Evolutionary conservation across 1,139 yeast genomes (phyloP).

Genomic region (Saccharomyces hybrid): DNA sequence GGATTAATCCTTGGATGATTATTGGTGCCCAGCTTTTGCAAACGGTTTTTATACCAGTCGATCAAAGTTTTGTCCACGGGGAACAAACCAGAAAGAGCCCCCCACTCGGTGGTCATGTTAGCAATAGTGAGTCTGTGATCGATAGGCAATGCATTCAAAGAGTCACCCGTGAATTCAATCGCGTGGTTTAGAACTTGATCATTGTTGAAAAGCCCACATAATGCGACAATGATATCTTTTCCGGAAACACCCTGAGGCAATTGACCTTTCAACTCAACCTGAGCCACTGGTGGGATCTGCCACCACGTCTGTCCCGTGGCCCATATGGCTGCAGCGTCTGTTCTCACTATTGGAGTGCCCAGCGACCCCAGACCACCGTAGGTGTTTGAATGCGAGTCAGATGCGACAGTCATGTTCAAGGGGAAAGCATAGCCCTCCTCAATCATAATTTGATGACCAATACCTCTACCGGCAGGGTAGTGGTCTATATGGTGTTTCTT

Average conservation of each 20-base stretch:
- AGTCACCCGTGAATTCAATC: constrained; percentile 90
- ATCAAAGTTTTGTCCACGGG: constrained; percentile 79
- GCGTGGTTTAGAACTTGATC: constrained; percentile 97
- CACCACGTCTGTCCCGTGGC: constrained; percentile 99
- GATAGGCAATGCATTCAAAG: constrained; percentile 61
- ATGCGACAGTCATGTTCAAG: constrained; percentile 84
- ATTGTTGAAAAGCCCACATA: constrained; percentile 90
- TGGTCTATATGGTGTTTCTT: constrained; percentile 89
- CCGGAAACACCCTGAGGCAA: constrained; percentile 88
- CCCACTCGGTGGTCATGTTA: constrained; percentile 99
- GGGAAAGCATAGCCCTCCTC: constrained; percentile 99
- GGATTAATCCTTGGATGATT: constrained; percentile 76
- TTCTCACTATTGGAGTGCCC: constrained; percentile 96
- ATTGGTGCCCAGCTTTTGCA: constrained; percentile 59
- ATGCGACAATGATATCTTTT: constrained; percentile 91
- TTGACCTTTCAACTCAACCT: constrained; percentile 75
- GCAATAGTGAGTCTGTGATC: constrained; percentile 95
- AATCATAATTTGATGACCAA: constrained; percentile 97
- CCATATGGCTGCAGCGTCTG: constrained; percentile 99
- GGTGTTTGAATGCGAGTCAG: constrained; percentile 95
- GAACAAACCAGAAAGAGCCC: constrained; percentile 92
- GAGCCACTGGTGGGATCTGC: constrained; percentile 99
- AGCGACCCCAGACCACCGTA: constrained; percentile 94
- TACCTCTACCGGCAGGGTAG: constrained; percentile 98
- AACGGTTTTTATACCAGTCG: constrained; percentile 63